Evolutionary conservation across 1,284 basidiomycete genomes (phyloP).

Genomic region (Cutaneotrichosporon sp.): DNA sequence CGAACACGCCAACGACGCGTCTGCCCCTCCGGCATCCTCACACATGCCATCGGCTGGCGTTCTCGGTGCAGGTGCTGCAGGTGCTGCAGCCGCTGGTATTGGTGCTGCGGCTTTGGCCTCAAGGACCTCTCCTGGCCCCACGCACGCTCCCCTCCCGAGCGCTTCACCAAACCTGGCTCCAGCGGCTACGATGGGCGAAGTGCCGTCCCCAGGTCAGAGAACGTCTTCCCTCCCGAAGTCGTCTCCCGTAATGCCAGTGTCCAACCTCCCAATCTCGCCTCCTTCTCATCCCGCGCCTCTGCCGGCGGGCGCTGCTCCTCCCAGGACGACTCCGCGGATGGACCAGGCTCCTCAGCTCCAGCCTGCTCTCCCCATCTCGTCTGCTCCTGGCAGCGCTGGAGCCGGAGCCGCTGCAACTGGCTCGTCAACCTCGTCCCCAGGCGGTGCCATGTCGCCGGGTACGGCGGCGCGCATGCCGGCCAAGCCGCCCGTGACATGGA

Average conservation of each 20-base stretch:
- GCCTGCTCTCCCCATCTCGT: slow-evolving; percentile 2
- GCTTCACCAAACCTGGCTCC: not conserved
- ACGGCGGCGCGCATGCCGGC: slow-evolving; percentile 9
- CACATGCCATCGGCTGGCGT: not conserved
- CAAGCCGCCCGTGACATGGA: slow-evolving; percentile 65
- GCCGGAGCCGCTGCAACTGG: not conserved
- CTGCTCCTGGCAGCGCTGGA: too few species aligned
- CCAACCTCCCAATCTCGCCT: not conserved
- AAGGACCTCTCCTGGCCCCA: not conserved
- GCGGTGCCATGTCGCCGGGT: not conserved
- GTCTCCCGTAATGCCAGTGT: not conserved
- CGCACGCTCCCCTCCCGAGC: not conserved
- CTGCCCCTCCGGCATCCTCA: too few species aligned
- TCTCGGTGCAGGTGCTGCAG: not conserved
- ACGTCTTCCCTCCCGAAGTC: slow-evolving; percentile 1
- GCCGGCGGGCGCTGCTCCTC: not conserved
- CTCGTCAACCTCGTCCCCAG: slow-evolving; percentile 2
- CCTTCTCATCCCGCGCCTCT: not conserved
- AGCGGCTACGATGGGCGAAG: not conserved
- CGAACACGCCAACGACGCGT: too few species aligned
- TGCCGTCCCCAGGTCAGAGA: not conserved
- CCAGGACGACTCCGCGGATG: not conserved
- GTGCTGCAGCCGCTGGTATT: not conserved
- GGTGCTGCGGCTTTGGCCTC: not conserved
- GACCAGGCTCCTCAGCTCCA: not conserved